Conservation (phyloP, 1,139 yeast species). For the Petasospora fabianii region DNA sequence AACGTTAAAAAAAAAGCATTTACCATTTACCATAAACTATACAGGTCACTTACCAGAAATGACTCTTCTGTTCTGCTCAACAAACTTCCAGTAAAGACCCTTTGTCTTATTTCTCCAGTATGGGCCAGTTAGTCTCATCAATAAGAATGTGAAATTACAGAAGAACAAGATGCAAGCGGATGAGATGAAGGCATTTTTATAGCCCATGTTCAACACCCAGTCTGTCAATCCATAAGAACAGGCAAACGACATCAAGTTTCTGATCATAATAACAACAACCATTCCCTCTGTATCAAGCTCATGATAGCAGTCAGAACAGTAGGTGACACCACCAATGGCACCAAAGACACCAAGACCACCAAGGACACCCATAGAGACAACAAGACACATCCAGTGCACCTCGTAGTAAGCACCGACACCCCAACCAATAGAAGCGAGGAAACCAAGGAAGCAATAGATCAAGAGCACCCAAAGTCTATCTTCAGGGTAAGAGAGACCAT, state of each 20-base stretch:
- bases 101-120: slow-evolving; percentile 36
- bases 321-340: slow-evolving; percentile 49
- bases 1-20: too few relatives aligned
- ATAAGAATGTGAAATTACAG: slow-evolving; percentile 39
- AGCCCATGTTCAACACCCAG: slow-evolving; percentile 42
- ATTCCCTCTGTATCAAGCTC: slow-evolving; percentile 51
- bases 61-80: slow-evolving; percentile 30
- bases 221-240: slow-evolving; percentile 48
- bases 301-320: slow-evolving; percentile 52
- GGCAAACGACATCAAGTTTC: slow-evolving; percentile 44
- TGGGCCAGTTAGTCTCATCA: slow-evolving; percentile 37
- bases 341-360: slow-evolving; percentile 48
- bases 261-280: slow-evolving; percentile 39
- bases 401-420: slow-evolving; percentile 42
- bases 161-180: slow-evolving; percentile 41
- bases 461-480: slow-evolving; percentile 38
- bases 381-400: slow-evolving; percentile 48
- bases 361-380: slow-evolving; percentile 52
- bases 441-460: slow-evolving; percentile 36
- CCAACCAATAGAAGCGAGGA: slow-evolving; percentile 38
- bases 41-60: slow-evolving; percentile 21
- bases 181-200: slow-evolving; percentile 42
- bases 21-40: too few relatives aligned
- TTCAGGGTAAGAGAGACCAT: slow-evolving; percentile 39
- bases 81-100: slow-evolving; percentile 34